A percentile compares a stretch with the other conserved stretches of the same genome.
These are phyloP conservation scores for Vanderwaltozyma polyspora DNA, from an alignment of 805 yeast genomes.

Conservation along the genomic window DNA sequence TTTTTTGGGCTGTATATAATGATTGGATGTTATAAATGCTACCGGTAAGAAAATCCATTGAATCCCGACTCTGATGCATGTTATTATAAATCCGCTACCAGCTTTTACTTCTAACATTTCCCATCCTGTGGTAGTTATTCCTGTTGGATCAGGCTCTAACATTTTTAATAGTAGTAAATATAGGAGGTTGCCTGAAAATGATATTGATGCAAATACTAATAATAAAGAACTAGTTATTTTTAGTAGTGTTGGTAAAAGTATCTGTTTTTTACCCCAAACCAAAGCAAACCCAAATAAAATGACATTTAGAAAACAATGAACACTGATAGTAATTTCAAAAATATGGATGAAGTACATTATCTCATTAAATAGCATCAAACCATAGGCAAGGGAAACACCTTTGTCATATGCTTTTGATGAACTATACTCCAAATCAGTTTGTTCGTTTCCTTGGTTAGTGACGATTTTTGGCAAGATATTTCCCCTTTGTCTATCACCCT, in stretches of 20 bases:
- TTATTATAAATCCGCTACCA: constrained; percentile 15
- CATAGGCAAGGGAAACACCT: constrained; percentile 10
- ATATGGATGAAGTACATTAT: constrained; percentile 5
- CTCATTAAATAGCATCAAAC: constrained; percentile 9
- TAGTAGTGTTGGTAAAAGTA: constrained; percentile 5
- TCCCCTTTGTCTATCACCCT: constrained; percentile 8
- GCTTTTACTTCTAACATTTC: constrained; percentile 11
- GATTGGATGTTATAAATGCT: constrained; percentile 7
- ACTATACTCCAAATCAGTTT: constrained; percentile 2
- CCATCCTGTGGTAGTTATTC: constrained; percentile 7
- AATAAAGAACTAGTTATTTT: constrained; percentile 4
- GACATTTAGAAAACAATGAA: constrained; percentile 4
- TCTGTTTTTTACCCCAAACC: constrained; percentile 4
- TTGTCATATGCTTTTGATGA: constrained; percentile 6
- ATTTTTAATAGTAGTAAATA: constrained; percentile 9
- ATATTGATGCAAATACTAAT: constrained; percentile 5
- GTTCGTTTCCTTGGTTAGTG: constrained; percentile 4
- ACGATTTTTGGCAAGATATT: constrained; percentile 12
- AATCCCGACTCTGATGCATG: constrained; percentile 9
- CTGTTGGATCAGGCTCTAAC: constrained; percentile 7
- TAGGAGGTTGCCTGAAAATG: constrained; percentile 5
- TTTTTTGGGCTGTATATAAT: too few species aligned
- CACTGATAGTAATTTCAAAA: constrained; percentile 8
- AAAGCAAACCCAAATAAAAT: constrained; percentile 9
- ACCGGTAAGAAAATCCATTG: constrained; percentile 8